Evolutionary conservation across 495 filamentous ascomycete genomes (phyloP).

Genomic region (Pyrenula massariospora): DNA sequence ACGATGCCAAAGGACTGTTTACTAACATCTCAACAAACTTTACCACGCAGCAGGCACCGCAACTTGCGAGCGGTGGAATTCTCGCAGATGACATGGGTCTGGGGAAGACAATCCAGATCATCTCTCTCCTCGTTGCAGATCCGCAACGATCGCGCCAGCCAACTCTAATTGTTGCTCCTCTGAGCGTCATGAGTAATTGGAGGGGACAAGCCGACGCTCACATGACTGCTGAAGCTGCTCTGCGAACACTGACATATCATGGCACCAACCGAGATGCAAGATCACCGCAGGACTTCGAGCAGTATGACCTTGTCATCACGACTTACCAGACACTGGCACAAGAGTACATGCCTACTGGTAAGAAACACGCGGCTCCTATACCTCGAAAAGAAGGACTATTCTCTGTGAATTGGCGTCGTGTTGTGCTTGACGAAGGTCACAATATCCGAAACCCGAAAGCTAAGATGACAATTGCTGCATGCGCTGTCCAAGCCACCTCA

Average conservation of each 20-base stretch:
- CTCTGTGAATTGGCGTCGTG: conserved; percentile 62
- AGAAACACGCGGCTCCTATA: conserved; percentile 10
- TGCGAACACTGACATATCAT: conserved; percentile 68
- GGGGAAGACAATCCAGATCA: conserved; percentile 84
- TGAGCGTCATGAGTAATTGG: conserved; percentile 93
- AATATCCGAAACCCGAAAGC: conserved; percentile 69
- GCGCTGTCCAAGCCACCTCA: conserved; percentile 52
- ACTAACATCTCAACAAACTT: conserved; percentile 72
- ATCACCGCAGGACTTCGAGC: conserved; percentile 37
- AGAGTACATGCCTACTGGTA: conserved; percentile 25
- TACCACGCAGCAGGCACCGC: conserved; percentile 40
- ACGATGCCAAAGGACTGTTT: conserved; percentile 33
- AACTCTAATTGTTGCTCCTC: conserved; percentile 74
- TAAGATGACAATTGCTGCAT: conserved; percentile 57
- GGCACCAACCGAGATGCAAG: conserved; percentile 44
- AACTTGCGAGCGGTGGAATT: conserved; percentile 69
- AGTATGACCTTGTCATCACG: conserved; percentile 69
- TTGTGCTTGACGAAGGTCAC: conserved; percentile 85
- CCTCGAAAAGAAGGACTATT: conserved; percentile 36
- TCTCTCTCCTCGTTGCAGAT: conserved; percentile 65
- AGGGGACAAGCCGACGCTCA: conserved; percentile 69
- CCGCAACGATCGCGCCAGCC: conserved; percentile 25
- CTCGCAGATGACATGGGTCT: conserved; percentile 92
- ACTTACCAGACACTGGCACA: conserved; percentile 57
- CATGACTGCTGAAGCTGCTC: conserved; percentile 42